A percentile compares a stretch with the other conserved stretches of the same genome.
These are phyloP conservation scores for Taiozyma sp. DNA, from an alignment of 1,139 yeast species.

Conservation along the genomic window DNA sequence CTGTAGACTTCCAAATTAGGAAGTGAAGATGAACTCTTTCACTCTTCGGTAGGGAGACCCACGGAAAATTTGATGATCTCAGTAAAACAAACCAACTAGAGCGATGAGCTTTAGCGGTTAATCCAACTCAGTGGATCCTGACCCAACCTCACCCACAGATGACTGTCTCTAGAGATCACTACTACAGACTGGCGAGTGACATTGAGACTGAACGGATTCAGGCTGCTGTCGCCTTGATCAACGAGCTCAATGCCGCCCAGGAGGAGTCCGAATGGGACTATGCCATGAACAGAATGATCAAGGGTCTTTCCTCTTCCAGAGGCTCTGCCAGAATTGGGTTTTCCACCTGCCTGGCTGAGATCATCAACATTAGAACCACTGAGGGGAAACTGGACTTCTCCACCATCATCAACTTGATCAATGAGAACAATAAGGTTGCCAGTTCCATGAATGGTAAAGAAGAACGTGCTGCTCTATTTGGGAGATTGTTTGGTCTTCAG, in stretches of 20 bases:
- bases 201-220: conserved; percentile 64
- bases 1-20: conserved; percentile 16
- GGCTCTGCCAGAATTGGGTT: conserved; percentile 87
- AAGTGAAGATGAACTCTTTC: background rate
- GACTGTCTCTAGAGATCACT: conserved; percentile 68
- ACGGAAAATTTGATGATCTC: background rate
- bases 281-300: conserved; percentile 70
- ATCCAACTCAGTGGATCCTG: too few species aligned
- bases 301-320: conserved; percentile 78
- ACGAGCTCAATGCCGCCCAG: conserved; percentile 47
- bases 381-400: conserved; percentile 32
- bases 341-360: conserved; percentile 82
- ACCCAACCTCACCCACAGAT: conserved; percentile 18
- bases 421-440: conserved; percentile 21
- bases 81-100: background rate
- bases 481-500: conserved; percentile 81
- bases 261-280: conserved; percentile 70
- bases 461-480: conserved; percentile 76
- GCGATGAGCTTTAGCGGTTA: background rate
- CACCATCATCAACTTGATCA: conserved; percentile 15
- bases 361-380: conserved; percentile 42
- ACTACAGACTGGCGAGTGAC: conserved; percentile 76
- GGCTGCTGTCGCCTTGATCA: conserved; percentile 66
- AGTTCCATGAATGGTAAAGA: conserved; percentile 67
- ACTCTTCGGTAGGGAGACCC: background rate